Conservation (phyloP, 2,329 filamentous ascomycete genomes). For the Rhinocladiella similis region DNA sequence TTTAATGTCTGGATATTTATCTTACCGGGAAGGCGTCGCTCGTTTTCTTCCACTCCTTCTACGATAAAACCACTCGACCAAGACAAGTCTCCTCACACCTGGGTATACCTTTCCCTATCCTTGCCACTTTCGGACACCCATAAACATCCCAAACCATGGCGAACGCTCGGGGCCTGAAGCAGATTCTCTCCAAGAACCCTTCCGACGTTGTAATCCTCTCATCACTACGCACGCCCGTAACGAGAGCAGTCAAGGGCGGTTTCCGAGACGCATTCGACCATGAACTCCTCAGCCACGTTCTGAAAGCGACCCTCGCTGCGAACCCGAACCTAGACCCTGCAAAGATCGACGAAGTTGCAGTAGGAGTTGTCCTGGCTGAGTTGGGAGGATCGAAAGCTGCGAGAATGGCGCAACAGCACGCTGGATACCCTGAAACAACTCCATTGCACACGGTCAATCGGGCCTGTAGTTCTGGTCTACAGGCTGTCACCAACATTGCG, state of each 20-base stretch:
- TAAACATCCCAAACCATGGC: constrained; percentile 15
- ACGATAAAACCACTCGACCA: neutral
- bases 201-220: constrained; percentile 87
- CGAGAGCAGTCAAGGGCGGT: constrained; percentile 76
- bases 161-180: constrained; percentile 64
- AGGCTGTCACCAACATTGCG: constrained; percentile 72
- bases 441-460: constrained; percentile 85
- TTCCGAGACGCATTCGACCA: constrained; percentile 90
- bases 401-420: constrained; percentile 86
- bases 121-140: too few species aligned
- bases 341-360: constrained; percentile 74
- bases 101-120: too few species aligned
- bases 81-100: neutral
- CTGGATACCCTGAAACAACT: constrained; percentile 70
- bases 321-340: constrained; percentile 71
- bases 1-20: neutral
- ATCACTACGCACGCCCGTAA: constrained; percentile 84
- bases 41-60: neutral
- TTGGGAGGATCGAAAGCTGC: constrained; percentile 88
- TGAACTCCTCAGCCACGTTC: constrained; percentile 69
- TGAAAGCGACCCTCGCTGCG: constrained; percentile 68
- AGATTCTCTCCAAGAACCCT: constrained; percentile 75
- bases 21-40: neutral
- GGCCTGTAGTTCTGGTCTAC: constrained; percentile 77
- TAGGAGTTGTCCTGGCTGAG: constrained; percentile 87